Conservation (phyloP, 345 rosid species). For the Clarkia xantiana region DNA sequence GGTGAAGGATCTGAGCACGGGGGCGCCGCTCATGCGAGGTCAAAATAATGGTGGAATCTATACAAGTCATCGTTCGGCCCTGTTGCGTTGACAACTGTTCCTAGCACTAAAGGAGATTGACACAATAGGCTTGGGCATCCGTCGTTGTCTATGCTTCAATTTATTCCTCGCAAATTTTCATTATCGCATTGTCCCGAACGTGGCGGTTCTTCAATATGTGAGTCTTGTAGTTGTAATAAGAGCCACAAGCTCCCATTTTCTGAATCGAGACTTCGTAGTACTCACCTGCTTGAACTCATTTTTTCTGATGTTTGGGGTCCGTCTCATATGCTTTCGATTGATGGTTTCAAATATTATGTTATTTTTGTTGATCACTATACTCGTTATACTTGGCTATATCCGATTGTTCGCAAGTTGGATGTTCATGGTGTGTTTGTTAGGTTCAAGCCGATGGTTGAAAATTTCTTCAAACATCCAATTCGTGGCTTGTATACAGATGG, state of each 20-base stretch:
- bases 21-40: no score
- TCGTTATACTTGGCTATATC: slow-evolving; percentile 8
- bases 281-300: no score
- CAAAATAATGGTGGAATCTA: slow-evolving; percentile 6
- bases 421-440: not conserved
- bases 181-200: not conserved
- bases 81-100: not conserved
- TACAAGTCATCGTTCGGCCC: not conserved
- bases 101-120: not conserved
- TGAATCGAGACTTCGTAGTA: no score
- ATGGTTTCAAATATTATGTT: no score
- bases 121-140: slow-evolving; percentile 5
- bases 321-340: no score
- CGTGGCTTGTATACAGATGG: not conserved
- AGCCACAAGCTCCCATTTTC: no score
- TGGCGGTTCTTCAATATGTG: not conserved
- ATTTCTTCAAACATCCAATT: not conserved
- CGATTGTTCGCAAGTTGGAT: not conserved
- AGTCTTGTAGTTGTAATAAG: slow-evolving; percentile 1
- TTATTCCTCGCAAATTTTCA: not conserved
- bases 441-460: slow-evolving; percentile 6
- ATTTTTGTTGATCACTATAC: no score
- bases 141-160: no score
- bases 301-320: no score
- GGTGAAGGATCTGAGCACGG: no score